Evolutionary conservation across 202 grass and related monocot genomes (phyloP), one percentile per base, ranked within the genome.

Genomic region (Dendrocalamus latiflorus): DNA sequence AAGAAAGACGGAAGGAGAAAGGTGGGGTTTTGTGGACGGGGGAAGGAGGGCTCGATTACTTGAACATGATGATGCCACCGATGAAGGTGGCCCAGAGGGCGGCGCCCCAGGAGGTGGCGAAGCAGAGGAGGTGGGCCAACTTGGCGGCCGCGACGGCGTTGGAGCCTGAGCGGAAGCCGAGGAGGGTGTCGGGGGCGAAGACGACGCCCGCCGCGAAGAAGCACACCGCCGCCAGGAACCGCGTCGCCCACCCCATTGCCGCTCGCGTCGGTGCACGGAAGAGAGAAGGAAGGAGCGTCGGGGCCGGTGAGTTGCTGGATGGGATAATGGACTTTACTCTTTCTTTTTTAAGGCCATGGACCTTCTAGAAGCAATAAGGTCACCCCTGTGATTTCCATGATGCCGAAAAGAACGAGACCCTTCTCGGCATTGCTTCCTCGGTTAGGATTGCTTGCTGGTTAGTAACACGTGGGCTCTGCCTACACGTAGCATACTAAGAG

Each of bases 81-180:
- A 98, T 93, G 89, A 98, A 98, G 88, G 95, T 98, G 77, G 91
- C 90, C 95, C 95, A 98, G 68, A 98, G 89, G 61, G 90, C 82
- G 69, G 92, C 87, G 62, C 95, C 95, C 83, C 89, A 98, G 30
- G 89, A 85, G 76, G 90, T 93, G 69, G 92, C 81, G 77, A 98
- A 98, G 88, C 84, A 91, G 84, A 94, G 87, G 78, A 98, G 92
- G 67, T 98, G 95, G 9, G 90, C 80, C 62, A 95, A 75, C 85
- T 91, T 94, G 84, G 90, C 92, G 84, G 89, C 83, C 57, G 89
- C 90, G 82, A 82, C 63, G 79, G 79, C 77, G 75, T 41, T 81
- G 4, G 86, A 53, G 78, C 83, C 83, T 26, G 86, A 92, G 38
- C 78, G 83, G 22, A 76, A 59, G 36, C 84, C 81, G 37, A 91